Evolutionary conservation across 2,329 filamentous ascomycete genomes (phyloP).

Genomic region (Aspergillus luchuensis): DNA sequence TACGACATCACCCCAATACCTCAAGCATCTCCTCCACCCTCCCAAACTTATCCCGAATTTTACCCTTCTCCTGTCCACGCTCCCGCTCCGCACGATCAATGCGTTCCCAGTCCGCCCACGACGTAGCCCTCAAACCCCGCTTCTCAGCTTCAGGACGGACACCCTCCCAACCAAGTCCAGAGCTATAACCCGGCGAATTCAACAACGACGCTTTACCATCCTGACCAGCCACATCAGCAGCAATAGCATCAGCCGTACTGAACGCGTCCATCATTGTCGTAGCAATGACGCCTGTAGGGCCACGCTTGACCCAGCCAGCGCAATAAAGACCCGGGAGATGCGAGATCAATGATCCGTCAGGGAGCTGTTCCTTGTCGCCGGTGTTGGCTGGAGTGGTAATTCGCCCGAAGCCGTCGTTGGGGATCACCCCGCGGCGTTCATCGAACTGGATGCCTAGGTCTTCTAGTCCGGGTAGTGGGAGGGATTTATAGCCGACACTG

Average conservation of each 20-base stretch:
- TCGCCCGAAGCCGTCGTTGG: constrained; percentile 78
- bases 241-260: constrained; percentile 79
- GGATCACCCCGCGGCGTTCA: constrained; percentile 69
- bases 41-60: constrained; percentile 71
- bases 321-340: constrained; percentile 78
- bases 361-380: constrained; percentile 27
- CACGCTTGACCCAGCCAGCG: constrained; percentile 93
- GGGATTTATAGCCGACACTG: constrained; percentile 91
- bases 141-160: constrained; percentile 63
- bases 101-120: constrained; percentile 81
- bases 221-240: constrained; percentile 67
- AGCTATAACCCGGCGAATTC: constrained; percentile 43
- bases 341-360: constrained; percentile 45
- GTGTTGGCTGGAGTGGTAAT: constrained; percentile 52
- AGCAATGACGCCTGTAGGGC: constrained; percentile 92
- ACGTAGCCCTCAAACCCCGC: constrained; percentile 64
- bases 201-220: constrained; percentile 46
- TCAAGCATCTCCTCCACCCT: constrained; percentile 61
- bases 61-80: constrained; percentile 67
- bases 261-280: constrained; percentile 97
- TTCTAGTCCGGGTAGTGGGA: constrained; percentile 71
- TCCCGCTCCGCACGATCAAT: constrained; percentile 79
- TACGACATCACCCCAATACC: constrained; percentile 32
- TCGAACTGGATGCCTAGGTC: constrained; percentile 80
- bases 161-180: constrained; percentile 72